Base-by-base conservation (phyloP, 2,329 filamentous ascomycete genomes). In the Neocucurbitaria cava region DNA sequence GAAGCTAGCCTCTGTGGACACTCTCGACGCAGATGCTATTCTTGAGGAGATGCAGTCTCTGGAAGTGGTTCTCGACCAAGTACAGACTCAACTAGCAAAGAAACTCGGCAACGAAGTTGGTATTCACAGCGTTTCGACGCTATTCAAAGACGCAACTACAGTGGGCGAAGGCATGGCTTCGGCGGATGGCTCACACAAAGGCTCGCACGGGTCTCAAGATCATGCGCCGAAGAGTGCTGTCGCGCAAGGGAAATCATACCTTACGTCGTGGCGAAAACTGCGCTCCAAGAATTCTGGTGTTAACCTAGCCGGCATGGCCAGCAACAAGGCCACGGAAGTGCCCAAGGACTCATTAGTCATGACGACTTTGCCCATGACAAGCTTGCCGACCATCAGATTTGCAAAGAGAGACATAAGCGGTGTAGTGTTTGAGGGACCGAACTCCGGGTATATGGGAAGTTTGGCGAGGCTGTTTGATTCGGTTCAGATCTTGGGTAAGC, bases 41-140 rank as follows among this genome's bases (percentile, higher is more conserved):
- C 82, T 96, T 15, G 92, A 96, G 66, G 95, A 99, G 75, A 95
- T 99, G 89, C 92, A 98, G 73, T 83, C 87, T 2, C 82, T 99
- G 4, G 95, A 99, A 75, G 82, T 83, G 33, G 85, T 97, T 26
- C 82, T 99, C 26, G 94, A 98, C 69, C 90, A 94, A 72, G 90
- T 93, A 0, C 93, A 97, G 74, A 78, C 82, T 0, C 82, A 84
- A 3, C 80, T 98, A 38, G 80, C 85, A 5, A 94, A 96, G 72
- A 96, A 92, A 69, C 84, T 99, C 3, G 94, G 95, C n/a, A 91
- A 83, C 68, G 95, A 99, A 62, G 95, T 99, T 10, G 95, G 95
- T 10, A 86, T 93, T 2, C 88, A 94, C 53, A 86, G 89, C 5
- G 84, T 89, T 2, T 82, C 85, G n/a, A 77, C 83, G 0, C 80